Evolutionary conservation across 371 early-diverging fungal genomes (phyloP), one percentile per base, ranked within the genome.

Genomic region (Phascolomyces articulosus): DNA sequence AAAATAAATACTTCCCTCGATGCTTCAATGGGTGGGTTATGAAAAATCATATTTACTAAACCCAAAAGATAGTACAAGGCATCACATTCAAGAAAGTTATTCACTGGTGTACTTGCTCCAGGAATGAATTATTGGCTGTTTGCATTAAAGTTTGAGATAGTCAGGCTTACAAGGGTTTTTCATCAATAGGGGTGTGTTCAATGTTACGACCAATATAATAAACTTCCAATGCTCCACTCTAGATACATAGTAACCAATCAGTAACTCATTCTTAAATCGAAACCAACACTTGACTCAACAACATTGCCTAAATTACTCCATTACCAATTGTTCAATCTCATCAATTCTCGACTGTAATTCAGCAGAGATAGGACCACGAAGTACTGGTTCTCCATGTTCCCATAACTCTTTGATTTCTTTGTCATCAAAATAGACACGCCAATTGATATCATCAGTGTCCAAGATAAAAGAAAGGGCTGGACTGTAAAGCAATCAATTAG

Each of bases 11-110:
- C 48, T 59, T 23, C 41, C 60, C 47, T 21, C n/a, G 15, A 24
- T 26, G 60, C 60, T 3, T 31, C 40, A 18, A 44, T 59, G 1
- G 6, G 16, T 1, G 47, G 1, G 18, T 40, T 23, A 47, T 44
- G 60, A 28, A 3, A 21, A 1, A 59, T 59, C 16, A 23, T 59
- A 40, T 59, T 59, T 8, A 59, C 23, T 6, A 59, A 59, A 41
- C 59, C 20, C 47, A 41, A 44, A 4, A 41, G 10, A 24, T 47
- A 47, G n/a, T 59, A 59, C 2, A 59, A 20, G 26, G 9, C 15
- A 31, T 59, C 59, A 13, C 6, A 40, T 44, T 59, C 59, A 2
- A 59, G 27, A 18, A 44, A 44, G 41, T n/a, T n/a, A 8, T 41
- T 41, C 9, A 31, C 31, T 3, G 31, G 31, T 31, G 31, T 31